Evolutionary conservation across 306 rosid genomes (phyloP), one percentile per base, ranked within the genome.

Genomic region (Quercus agrifolia): DNA sequence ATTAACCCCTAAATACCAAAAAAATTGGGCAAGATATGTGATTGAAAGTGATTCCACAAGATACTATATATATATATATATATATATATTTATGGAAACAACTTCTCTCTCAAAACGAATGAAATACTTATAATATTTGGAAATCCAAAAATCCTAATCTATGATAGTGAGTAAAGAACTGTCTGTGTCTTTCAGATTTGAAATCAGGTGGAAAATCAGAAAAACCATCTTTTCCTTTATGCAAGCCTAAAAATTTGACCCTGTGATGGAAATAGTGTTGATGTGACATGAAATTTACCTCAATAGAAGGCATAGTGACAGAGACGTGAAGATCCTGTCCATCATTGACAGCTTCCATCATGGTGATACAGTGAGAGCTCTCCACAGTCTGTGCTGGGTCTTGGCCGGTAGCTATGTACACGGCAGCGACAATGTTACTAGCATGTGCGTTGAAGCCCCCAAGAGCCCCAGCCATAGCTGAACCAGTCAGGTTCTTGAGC

Each of bases 381-480:
- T 95, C 99, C 0, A 95, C 89, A 74, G 90, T 92, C 81, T 95
- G 99, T 8, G 98, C 99, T 5, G 99, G 99, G 77, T 95, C 99
- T 79, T 95, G 98, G 54, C 98, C 99, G 2, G 99, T 95, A 76
- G 99, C 99, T 18, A 95, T 79, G 86, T 74, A 95, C 27, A 95
- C 19, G 2, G 99, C 98, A 1, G 96, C 56, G 2, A 95, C 97
- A 54, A 95, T 91, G 78, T 95, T 95, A 71, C 97, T 91, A 9
- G 99, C 99, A 31, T 95, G 99, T 13, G 99, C 98, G 46, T 95
- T 95, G 85, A 91, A 95, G 3, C 99, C 99, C 6, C 99, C 99
- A 9, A 95, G 95, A 74, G 97, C 92, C 61, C 99, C 99, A 18
- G 99, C 99, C 67, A 91, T 17, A 11, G 97, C 99, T 0, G 97